These are phyloP conservation scores for Begonia masoniana DNA, from an alignment of 306 rosid genomes.

Conservation along the genomic window DNA sequence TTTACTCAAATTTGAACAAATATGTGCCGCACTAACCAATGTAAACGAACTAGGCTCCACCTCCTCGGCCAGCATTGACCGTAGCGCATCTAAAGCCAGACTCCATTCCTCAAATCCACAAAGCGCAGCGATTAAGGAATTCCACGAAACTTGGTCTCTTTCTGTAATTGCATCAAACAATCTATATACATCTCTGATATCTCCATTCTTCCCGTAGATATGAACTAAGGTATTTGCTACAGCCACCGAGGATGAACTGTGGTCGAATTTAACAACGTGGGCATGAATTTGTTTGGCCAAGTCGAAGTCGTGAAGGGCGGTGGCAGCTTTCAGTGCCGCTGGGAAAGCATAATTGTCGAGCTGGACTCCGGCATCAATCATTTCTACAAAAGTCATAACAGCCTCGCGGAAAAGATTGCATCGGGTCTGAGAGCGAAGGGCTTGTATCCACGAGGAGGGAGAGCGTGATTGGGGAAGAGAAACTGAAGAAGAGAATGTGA, in stretches of 20 bases:
- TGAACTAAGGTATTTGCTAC: slow-evolving; percentile 59
- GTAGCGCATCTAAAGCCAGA: slow-evolving; percentile 35
- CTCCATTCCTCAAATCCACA: slow-evolving; percentile 66
- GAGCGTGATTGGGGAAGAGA: slow-evolving; percentile 17
- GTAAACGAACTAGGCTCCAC: slow-evolving; percentile 63
- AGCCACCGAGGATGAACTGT: slow-evolving; percentile 22
- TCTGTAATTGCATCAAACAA: slow-evolving; percentile 45
- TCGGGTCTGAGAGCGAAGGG: slow-evolving; percentile 42
- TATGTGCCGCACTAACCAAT: slow-evolving; percentile 53
- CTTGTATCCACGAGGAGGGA: slow-evolving; percentile 43
- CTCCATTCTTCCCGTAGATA: slow-evolving; percentile 63
- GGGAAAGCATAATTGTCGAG: slow-evolving; percentile 83
- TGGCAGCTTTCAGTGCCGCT: slow-evolving; percentile 48
- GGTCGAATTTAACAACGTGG: slow-evolving; percentile 53
- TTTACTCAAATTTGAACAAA: slow-evolving; percentile 38
- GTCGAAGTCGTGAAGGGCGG: slow-evolving; percentile 37
- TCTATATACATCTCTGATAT: slow-evolving; percentile 26
- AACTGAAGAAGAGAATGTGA: neutral
- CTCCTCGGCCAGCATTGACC: slow-evolving; percentile 36
- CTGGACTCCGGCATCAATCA: slow-evolving; percentile 18
- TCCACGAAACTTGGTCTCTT: slow-evolving; percentile 77
- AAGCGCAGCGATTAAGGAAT: slow-evolving; percentile 46
- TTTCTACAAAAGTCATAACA: slow-evolving; percentile 37
- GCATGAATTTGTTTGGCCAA: slow-evolving; percentile 51
- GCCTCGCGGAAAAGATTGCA: slow-evolving; percentile 40